phyloP scores from a whole-genome alignment of 768 basidiomycete genomes.

The Sistotremastrum niveocremeum region DNA sequence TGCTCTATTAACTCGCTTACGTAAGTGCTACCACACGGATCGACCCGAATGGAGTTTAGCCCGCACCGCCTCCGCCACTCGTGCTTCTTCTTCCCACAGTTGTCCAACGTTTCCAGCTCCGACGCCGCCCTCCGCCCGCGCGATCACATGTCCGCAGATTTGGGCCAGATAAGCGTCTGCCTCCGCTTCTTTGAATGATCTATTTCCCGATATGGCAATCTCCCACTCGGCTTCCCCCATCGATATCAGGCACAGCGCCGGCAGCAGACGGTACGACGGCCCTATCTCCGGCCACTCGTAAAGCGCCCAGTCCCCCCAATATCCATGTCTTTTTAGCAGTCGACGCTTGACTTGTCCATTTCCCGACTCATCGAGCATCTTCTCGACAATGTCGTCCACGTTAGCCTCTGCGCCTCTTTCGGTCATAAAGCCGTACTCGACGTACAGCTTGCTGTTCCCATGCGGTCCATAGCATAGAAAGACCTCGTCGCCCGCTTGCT shows the following conservation, averaged over 20 bases:
- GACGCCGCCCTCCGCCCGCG: background rate
- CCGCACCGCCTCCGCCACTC: conserved; percentile 4
- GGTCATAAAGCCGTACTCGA: conserved; percentile 82
- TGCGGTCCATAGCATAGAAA: conserved; percentile 72
- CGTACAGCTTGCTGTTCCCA: conserved; percentile 60
- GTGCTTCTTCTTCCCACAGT: conserved; percentile 8
- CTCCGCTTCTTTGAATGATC: no score
- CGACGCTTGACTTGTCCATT: no score
- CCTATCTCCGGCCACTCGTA: conserved; percentile 19
- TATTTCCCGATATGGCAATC: no score
- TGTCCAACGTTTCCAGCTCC: background rate
- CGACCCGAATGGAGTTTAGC: no score
- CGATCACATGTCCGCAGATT: background rate
- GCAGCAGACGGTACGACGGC: conserved; percentile 25
- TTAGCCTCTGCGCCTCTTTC: conserved; percentile 2
- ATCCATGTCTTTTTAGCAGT: no score
- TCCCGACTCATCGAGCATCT: no score
- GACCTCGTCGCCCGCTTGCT: conserved; percentile 49
- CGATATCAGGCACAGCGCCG: conserved; percentile 18
- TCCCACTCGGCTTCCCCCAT: conserved; percentile 2
- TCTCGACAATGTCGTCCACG: conserved; percentile 1
- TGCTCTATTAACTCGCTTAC: no score
- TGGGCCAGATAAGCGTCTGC: background rate
- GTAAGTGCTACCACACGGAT: no score
- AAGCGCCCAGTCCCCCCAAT: conserved; percentile 18